phyloP scores from a whole-genome alignment of 495 filamentous ascomycete genomes.

The Amniculicola lignicola region DNA sequence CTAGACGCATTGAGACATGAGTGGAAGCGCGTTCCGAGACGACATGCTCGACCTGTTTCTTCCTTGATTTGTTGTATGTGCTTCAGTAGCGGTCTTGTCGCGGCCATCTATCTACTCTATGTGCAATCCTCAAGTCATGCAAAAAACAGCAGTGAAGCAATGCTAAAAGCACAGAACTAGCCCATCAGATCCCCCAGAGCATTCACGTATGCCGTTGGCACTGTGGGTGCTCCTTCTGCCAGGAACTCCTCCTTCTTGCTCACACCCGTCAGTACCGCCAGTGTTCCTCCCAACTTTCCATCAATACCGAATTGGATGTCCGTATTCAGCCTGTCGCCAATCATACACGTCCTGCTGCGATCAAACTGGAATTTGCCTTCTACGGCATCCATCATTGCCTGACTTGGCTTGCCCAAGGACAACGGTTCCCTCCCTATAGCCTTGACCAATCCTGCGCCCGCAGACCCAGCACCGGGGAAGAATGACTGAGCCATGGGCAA shows the following conservation, averaged over 20 bases:
- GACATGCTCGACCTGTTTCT: too few relatives aligned
- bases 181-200: conserved; percentile 69
- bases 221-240: conserved; percentile 54
- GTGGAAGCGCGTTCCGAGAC: too few relatives aligned
- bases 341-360: conserved; percentile 83
- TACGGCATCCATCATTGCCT: conserved; percentile 99
- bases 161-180: not conserved
- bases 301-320: conserved; percentile 96
- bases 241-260: conserved; percentile 77
- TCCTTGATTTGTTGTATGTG: too few relatives aligned
- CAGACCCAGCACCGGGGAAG: conserved; percentile 88
- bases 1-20: too few relatives aligned
- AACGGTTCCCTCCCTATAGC: conserved; percentile 67
- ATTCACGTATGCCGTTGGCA: conserved; percentile 78
- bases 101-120: not conserved
- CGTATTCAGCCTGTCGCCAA: conserved; percentile 90
- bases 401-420: conserved; percentile 87
- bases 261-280: conserved; percentile 90
- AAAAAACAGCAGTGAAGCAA: not conserved
- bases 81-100: too few relatives aligned
- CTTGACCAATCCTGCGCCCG: conserved; percentile 72
- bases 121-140: not conserved
- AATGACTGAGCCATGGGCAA: conserved; percentile 74
- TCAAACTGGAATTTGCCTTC: conserved; percentile 93
- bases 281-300: conserved; percentile 83